These are phyloP conservation scores for Akanthomyces lecanii DNA, from an alignment of 2,329 filamentous ascomycete genomes.

Conservation along the genomic window DNA sequence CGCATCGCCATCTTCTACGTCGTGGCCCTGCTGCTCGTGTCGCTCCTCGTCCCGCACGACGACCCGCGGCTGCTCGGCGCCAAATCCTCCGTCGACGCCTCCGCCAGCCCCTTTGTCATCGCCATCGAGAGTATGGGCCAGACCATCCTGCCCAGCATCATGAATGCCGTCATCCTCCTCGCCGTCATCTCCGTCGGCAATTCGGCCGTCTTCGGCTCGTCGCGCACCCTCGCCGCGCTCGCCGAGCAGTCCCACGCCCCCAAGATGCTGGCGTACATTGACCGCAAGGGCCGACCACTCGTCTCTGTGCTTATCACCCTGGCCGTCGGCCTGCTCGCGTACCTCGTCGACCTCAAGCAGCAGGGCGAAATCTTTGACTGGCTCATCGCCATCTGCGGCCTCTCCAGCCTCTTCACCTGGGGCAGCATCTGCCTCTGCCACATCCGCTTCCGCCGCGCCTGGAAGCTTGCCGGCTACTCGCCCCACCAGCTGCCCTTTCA, in stretches of 20 bases:
- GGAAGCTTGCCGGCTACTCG: constrained; percentile 44
- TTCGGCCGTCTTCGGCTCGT: constrained; percentile 49
- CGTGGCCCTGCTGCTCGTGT: constrained; percentile 42
- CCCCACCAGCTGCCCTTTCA: constrained; percentile 69
- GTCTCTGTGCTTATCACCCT: constrained; percentile 38
- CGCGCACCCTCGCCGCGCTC: constrained; percentile 48
- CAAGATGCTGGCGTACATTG: constrained; percentile 47
- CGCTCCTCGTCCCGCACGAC: constrained; percentile 38
- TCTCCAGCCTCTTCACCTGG: constrained; percentile 63
- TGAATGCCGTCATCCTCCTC: constrained; percentile 49
- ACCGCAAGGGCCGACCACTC: constrained; percentile 47
- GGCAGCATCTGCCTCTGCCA: constrained; percentile 72
- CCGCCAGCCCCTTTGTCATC: constrained; percentile 46
- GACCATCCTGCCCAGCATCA: constrained; percentile 41
- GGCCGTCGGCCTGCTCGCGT: constrained; percentile 42
- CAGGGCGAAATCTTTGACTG: constrained; percentile 55
- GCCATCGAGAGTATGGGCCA: constrained; percentile 44
- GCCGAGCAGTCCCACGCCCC: constrained; percentile 49
- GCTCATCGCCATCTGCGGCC: constrained; percentile 58
- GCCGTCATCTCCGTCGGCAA: constrained; percentile 50
- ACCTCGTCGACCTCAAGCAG: constrained; percentile 37
- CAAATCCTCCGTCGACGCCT: constrained; percentile 25
- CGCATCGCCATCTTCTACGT: constrained; percentile 45
- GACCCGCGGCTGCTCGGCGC: constrained; percentile 38
- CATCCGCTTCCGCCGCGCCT: constrained; percentile 66